Evolutionary conservation across 73 alveolate genomes (phyloP), one percentile per base, ranked within the genome.

Genomic region (Effrenium voratum): DNA sequence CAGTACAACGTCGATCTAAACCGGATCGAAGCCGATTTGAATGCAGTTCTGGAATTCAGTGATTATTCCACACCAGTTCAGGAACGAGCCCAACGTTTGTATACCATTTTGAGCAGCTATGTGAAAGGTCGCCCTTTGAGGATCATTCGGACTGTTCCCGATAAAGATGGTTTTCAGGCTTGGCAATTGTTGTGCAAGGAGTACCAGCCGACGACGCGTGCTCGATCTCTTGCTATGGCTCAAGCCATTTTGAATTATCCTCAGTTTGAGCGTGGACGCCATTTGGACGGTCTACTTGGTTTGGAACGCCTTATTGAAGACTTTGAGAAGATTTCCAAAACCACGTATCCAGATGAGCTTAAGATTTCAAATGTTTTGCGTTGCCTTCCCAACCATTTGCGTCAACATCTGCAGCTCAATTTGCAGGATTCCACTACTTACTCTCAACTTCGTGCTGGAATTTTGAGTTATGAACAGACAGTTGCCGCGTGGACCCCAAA

Each of bases 141-240:
- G 88, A 77, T 77, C 0, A 38, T 77, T 38, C 1, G 88, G 22
- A 38, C 88, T 0, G 88, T 77, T n/a, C 3, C 59, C 41, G 43
- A 40, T 2, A 32, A 63, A 1, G 88, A 77, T 32, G 90, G 68
- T 43, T 45, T 32, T 52, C 49, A 19, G 44, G 90, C 59, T 26
- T 79, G 90, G 90, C 90, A 79, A 44, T 41, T 32, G n/a, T 52
- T 79, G 45, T 46, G 59, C 26, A 40, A 44, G 44, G 90, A 79
- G 46, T 45, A 41, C 26, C 88, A 77, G 24, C 88, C 88, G 1
- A 43, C 44, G 44, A 77, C 88, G 12, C 38, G 90, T 41, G 30
- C 28, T 28, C 15, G 90, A 34, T 32, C 55, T 15, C 70, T 79
- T 2, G 49, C 68, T 34, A 41, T 79, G 90, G 28, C 52, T 1